These are phyloP conservation scores for Penicillium rolfsii DNA, from an alignment of 2,329 filamentous ascomycete species.

Conservation along the genomic window DNA sequence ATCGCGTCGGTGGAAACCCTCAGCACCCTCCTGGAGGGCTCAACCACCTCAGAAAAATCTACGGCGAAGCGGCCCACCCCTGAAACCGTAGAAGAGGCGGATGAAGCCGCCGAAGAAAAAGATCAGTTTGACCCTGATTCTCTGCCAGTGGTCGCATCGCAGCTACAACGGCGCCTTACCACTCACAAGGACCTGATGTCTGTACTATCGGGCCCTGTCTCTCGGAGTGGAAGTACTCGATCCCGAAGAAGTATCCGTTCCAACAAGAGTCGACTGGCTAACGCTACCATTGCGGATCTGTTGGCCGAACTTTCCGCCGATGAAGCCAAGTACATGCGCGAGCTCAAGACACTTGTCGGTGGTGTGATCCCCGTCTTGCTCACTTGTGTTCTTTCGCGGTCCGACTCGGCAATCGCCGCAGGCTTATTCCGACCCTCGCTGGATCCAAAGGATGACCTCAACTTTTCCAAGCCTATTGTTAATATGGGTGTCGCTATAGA, in stretches of 20 bases:
- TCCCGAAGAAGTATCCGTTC: slow-evolving; percentile 79
- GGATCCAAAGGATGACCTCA: slow-evolving; percentile 59
- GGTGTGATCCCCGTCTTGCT: slow-evolving; percentile 93
- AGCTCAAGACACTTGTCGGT: slow-evolving; percentile 89
- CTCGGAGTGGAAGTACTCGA: slow-evolving; percentile 68
- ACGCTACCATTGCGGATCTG: slow-evolving; percentile 73
- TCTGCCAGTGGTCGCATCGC: slow-evolving; percentile 50
- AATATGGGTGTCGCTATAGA: slow-evolving; percentile 92
- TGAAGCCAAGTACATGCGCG: slow-evolving; percentile 84
- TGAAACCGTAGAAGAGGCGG: slow-evolving; percentile 14
- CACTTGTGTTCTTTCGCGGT: slow-evolving; percentile 77
- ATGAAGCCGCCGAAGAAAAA: slow-evolving; percentile 38
- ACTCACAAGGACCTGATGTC: slow-evolving; percentile 95
- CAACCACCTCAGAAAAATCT: slow-evolving; percentile 14
- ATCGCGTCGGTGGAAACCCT: slow-evolving; percentile 62
- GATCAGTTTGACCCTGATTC: slow-evolving; percentile 51
- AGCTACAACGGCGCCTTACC: slow-evolving; percentile 74
- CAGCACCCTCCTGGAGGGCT: slow-evolving; percentile 35
- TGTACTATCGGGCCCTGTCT: slow-evolving; percentile 71
- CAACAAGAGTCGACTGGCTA: slow-evolving; percentile 67
- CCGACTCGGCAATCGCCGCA: slow-evolving; percentile 64
- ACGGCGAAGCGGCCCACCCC: slow-evolving; percentile 3
- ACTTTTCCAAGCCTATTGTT: slow-evolving; percentile 82
- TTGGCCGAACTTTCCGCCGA: slow-evolving; percentile 80
- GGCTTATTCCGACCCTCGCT: slow-evolving; percentile 67